Conservation (phyloP, 2,329 filamentous ascomycete species). For the Fusarium cicatricum region DNA sequence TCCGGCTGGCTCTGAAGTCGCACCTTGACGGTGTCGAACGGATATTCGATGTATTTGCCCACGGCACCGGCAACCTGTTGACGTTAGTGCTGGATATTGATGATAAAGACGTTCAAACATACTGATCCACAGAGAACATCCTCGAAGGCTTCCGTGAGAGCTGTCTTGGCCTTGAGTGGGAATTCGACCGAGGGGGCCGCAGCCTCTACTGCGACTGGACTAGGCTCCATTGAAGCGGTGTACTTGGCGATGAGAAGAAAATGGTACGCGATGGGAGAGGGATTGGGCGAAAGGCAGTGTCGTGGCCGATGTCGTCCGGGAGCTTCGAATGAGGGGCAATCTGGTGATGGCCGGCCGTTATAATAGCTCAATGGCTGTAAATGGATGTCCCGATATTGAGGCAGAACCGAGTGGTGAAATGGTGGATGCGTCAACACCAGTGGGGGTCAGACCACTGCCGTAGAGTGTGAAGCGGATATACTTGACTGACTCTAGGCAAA, state of each 20-base stretch:
- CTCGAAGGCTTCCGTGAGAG: conserved; percentile 74
- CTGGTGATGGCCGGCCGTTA: conserved; percentile 11
- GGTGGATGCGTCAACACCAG: background rate
- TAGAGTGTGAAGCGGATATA: background rate
- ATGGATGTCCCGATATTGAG: background rate
- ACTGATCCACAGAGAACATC: conserved; percentile 91
- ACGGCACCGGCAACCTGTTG: conserved; percentile 79
- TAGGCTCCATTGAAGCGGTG: conserved; percentile 42
- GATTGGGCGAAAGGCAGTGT: conserved; percentile 3
- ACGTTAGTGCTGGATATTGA: conserved; percentile 1
- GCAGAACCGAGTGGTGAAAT: background rate
- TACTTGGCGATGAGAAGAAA: background rate
- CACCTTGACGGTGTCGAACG: conserved; percentile 98
- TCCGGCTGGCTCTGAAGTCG: conserved; percentile 95
- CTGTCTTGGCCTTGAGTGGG: conserved; percentile 49
- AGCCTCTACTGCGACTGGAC: conserved; percentile 42
- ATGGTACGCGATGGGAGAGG: background rate
- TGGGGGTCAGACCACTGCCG: background rate
- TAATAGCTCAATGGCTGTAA: background rate
- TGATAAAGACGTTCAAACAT: conserved; percentile 46
- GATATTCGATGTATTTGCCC: conserved; percentile 97
- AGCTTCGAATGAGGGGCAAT: conserved; percentile 14
- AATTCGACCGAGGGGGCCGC: conserved; percentile 38
- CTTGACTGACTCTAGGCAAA: background rate
- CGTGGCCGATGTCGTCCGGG: conserved; percentile 1